A percentile compares a stretch with the other conserved stretches of the same genome.
Evolutionary conservation across 192 early-diverging fungal genomes (phyloP).

Genomic region (Piromyces finnis): DNA sequence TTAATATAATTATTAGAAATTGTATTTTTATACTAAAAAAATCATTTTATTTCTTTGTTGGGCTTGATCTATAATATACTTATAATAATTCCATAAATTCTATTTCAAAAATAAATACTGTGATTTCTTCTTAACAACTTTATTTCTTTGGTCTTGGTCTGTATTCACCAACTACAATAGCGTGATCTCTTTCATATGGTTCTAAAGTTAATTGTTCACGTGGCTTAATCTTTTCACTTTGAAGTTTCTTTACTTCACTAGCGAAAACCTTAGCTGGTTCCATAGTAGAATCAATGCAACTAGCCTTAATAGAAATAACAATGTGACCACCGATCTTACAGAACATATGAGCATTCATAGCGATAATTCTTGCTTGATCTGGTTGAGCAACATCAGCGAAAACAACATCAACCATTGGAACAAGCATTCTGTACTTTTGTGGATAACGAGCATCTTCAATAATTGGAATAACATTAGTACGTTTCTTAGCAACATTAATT

Average conservation of each 20-base stretch:
- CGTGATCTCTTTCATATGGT: neutral
- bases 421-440: conserved; percentile 99
- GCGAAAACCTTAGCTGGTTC: conserved; percentile 93
- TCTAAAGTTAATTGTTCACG: conserved; percentile 53
- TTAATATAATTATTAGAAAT: too few relatives aligned
- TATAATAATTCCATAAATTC: too few relatives aligned
- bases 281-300: conserved; percentile 99
- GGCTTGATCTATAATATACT: too few relatives aligned
- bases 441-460: conserved; percentile 99
- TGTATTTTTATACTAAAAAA: too few relatives aligned
- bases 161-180: neutral
- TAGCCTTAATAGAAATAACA: conserved; percentile 98
- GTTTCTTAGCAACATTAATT: conserved; percentile 99
- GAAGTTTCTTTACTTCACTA: conserved; percentile 85
- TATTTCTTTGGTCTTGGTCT: neutral
- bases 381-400: conserved; percentile 99
- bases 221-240: conserved; percentile 71
- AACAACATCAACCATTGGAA: conserved; percentile 94
- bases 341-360: conserved; percentile 93
- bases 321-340: conserved; percentile 92
- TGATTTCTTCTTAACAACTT: too few relatives aligned
- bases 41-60: too few relatives aligned
- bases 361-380: conserved; percentile 98
- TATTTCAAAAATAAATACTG: too few relatives aligned
- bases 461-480: conserved; percentile 97